Conservation (phyloP, 2,329 filamentous ascomycete species). For the Fusarium succisae region DNA sequence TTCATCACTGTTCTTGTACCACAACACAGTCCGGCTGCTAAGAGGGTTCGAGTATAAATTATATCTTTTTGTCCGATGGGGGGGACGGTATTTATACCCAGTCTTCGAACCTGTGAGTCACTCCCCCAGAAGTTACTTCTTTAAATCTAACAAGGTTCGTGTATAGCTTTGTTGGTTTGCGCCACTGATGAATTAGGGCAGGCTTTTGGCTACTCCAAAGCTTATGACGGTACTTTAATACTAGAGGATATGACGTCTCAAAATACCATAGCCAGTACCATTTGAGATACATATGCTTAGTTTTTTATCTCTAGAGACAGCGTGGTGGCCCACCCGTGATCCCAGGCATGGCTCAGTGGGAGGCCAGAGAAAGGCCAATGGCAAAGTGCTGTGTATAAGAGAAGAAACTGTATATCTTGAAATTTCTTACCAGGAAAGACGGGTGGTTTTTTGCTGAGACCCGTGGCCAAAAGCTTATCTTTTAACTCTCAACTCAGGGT, state of each 20-base stretch:
- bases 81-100: background rate
- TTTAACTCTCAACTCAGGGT: background rate
- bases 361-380: background rate
- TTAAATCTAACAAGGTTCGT: too few species aligned
- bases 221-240: background rate
- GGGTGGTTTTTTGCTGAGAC: background rate
- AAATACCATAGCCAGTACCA: background rate
- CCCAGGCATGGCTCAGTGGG: background rate
- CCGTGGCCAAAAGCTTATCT: background rate
- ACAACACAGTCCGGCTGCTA: background rate
- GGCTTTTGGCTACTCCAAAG: fast-evolving
- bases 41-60: background rate
- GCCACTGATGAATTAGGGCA: too few species aligned
- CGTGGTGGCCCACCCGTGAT: too few species aligned
- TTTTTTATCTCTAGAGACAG: too few species aligned
- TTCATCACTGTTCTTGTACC: background rate
- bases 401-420: background rate
- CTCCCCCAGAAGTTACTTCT: fast-evolving
- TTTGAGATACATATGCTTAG: background rate
- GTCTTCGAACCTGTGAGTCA: background rate
- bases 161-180: background rate
- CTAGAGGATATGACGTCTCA: background rate
- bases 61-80: background rate
- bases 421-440: background rate
- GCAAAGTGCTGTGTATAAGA: background rate